Conservation (phyloP, 1,139 yeast species). For the Yamadazyma dushanensis region DNA sequence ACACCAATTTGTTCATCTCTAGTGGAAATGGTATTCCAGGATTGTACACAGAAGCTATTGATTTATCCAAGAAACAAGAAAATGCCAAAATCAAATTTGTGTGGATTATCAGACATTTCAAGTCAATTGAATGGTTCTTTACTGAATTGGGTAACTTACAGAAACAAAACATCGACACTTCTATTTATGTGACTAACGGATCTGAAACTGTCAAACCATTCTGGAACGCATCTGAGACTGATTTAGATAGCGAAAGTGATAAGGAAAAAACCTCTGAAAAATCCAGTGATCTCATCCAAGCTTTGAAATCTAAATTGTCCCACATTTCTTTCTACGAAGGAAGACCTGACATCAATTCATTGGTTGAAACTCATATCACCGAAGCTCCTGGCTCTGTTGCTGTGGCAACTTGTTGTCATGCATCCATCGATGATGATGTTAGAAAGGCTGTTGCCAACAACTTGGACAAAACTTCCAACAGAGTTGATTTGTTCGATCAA, state of each 20-base stretch:
- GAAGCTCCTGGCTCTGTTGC: slow-evolving; percentile 33
- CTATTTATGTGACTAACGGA: slow-evolving; percentile 37
- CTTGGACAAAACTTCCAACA: slow-evolving; percentile 26
- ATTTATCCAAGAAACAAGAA: slow-evolving; percentile 20
- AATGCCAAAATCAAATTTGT: slow-evolving; percentile 23
- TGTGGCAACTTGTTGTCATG: slow-evolving; percentile 43
- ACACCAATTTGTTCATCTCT: slow-evolving; percentile 52
- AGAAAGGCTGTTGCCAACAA: slow-evolving; percentile 34
- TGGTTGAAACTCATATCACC: slow-evolving; percentile 35
- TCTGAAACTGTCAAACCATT: slow-evolving; percentile 22
- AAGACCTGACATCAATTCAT: slow-evolving; percentile 41
- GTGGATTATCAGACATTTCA: slow-evolving; percentile 41
- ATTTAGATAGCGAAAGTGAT: slow-evolving; percentile 14
- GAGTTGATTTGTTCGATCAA: slow-evolving; percentile 45
- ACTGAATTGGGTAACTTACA: slow-evolving; percentile 38
- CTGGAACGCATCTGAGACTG: slow-evolving; percentile 16
- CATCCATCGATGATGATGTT: slow-evolving; percentile 38
- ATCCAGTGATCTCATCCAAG: slow-evolving; percentile 17
- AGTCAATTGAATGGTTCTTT: slow-evolving; percentile 52
- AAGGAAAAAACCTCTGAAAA: slow-evolving; percentile 16
- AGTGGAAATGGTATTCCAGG: slow-evolving; percentile 80
- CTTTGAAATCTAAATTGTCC: slow-evolving; percentile 21
- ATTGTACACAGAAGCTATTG: slow-evolving; percentile 32
- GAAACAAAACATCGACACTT: slow-evolving; percentile 23
- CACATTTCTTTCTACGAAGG: slow-evolving; percentile 33